Percentiles rank a stretch among this genome's conserved stretches.
phyloP scores from a whole-genome alignment of 225 moss, liverwort and hornwort genomes.

The Anthoceros angustus region DNA sequence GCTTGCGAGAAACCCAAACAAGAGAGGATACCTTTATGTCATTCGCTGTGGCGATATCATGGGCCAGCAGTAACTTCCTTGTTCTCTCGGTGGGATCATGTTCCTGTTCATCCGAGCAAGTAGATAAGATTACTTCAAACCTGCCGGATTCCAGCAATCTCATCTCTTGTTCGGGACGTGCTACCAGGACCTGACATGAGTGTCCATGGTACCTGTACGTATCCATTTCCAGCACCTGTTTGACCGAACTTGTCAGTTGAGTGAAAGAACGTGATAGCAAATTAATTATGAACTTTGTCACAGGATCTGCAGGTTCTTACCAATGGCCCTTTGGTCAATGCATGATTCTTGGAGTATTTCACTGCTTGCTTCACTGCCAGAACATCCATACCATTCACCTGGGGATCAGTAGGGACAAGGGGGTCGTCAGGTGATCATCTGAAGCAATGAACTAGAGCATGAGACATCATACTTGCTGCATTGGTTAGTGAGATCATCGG shows the following conservation, averaged over 20 bases:
- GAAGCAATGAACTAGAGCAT: no score
- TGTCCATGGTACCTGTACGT: conserved; percentile 92
- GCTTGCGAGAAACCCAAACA: no score
- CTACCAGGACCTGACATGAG: conserved; percentile 96
- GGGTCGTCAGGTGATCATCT: no score
- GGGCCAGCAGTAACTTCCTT: conserved; percentile 64
- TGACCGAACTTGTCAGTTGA: background rate
- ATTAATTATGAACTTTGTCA: background rate
- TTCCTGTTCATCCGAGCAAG: conserved; percentile 30
- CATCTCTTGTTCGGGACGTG: conserved; percentile 88
- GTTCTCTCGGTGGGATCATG: conserved; percentile 91
- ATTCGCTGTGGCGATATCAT: conserved; percentile 52
- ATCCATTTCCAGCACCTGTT: conserved; percentile 72
- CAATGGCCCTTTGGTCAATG: conserved; percentile 28
- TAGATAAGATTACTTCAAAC: conserved; percentile 9
- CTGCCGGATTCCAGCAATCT: conserved; percentile 79
- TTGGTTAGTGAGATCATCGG: no score
- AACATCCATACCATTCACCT: no score
- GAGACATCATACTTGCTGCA: no score
- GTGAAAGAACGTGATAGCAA: background rate
- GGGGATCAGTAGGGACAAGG: no score
- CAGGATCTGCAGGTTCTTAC: conserved; percentile 14
- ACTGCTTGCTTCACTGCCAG: no score
- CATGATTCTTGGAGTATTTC: background rate
- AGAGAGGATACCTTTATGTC: conserved; percentile 40